Percentiles rank a stretch among this genome's conserved stretches.
These are phyloP conservation scores for Ustilago vetiveriae DNA, from an alignment of 1,284 basidiomycete genomes.

Conservation along the genomic window DNA sequence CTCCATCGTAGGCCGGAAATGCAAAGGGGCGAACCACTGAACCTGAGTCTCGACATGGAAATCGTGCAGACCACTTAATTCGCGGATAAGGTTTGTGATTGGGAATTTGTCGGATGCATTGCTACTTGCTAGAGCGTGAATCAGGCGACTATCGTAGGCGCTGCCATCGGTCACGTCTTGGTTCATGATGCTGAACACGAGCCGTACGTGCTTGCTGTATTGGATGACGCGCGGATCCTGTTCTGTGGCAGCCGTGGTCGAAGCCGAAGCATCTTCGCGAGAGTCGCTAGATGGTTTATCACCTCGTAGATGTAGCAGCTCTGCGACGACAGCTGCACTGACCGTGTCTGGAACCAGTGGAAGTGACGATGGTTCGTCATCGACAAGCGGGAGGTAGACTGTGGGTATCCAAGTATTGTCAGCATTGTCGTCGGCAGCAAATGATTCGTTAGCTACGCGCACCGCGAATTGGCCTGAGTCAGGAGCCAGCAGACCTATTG, in stretches of 20 bases:
- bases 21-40: slow-evolving; percentile 87
- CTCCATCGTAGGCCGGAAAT: slow-evolving; percentile 77
- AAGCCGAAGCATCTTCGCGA: not conserved
- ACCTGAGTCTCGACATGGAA: slow-evolving; percentile 94
- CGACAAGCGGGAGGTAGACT: slow-evolving; percentile 2
- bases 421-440: not conserved
- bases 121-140: slow-evolving; percentile 17
- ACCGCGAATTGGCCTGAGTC: slow-evolving; percentile 18
- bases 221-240: slow-evolving; percentile 53
- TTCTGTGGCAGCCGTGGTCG: slow-evolving; percentile 10
- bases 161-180: slow-evolving; percentile 48
- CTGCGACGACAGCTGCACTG: slow-evolving; percentile 30
- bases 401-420: slow-evolving; percentile 1
- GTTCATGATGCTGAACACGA: slow-evolving; percentile 64
- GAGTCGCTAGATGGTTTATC: slow-evolving; percentile 2
- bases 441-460: slow-evolving; percentile 2
- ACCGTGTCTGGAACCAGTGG: slow-evolving; percentile 32
- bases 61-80: slow-evolving; percentile 75
- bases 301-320: slow-evolving; percentile 23
- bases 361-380: slow-evolving; percentile 1
- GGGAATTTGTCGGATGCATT: slow-evolving; percentile 10
- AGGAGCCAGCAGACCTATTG: not conserved
- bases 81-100: slow-evolving; percentile 20
- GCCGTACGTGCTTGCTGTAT: slow-evolving; percentile 53
- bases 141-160: slow-evolving; percentile 27